A percentile compares a stretch with the other conserved stretches of the same genome.
These are phyloP conservation scores for Claviceps digitariae DNA, from an alignment of 2,329 filamentous ascomycete genomes.

Conservation along the genomic window DNA sequence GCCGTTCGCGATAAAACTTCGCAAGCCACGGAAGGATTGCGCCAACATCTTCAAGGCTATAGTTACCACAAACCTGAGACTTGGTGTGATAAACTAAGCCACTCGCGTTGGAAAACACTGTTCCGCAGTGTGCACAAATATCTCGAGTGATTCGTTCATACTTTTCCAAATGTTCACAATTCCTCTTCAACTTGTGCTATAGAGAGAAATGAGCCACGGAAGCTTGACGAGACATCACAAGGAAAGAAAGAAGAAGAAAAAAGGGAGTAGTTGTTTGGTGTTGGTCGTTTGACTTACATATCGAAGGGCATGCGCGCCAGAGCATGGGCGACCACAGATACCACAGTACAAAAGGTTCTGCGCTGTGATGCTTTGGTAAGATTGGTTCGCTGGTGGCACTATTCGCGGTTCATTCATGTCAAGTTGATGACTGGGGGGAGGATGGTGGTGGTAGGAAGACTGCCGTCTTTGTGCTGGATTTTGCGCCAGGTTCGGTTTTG, in stretches of 20 bases:
- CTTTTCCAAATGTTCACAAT: constrained; percentile 11
- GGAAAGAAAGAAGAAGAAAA: too few relatives aligned
- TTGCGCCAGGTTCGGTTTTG: constrained; percentile 8
- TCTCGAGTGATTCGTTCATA: constrained; percentile 15
- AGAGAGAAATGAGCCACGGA: constrained; percentile 5
- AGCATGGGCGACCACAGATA: constrained; percentile 22
- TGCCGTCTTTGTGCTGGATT: background rate
- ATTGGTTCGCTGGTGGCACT: background rate
- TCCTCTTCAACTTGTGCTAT: constrained; percentile 16
- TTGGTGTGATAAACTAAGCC: constrained; percentile 32
- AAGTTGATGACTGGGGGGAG: background rate
- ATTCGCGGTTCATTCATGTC: background rate
- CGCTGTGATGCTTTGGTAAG: background rate
- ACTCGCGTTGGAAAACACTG: constrained; percentile 25
- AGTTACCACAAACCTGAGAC: constrained; percentile 33
- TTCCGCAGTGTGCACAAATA: constrained; percentile 31
- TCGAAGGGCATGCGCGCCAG: constrained; percentile 15
- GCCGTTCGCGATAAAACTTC: constrained; percentile 1
- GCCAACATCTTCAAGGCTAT: constrained; percentile 11
- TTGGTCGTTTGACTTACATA: constrained; percentile 22
- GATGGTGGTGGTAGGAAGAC: background rate
- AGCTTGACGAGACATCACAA: too few relatives aligned
- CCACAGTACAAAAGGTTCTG: constrained; percentile 13
- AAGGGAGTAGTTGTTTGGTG: too few relatives aligned
- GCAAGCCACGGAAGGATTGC: constrained; percentile 1